Evolutionary conservation across 202 grass and related monocot genomes (phyloP), one percentile per base, ranked within the genome.

Genomic region (Brachypodium distachyon): DNA sequence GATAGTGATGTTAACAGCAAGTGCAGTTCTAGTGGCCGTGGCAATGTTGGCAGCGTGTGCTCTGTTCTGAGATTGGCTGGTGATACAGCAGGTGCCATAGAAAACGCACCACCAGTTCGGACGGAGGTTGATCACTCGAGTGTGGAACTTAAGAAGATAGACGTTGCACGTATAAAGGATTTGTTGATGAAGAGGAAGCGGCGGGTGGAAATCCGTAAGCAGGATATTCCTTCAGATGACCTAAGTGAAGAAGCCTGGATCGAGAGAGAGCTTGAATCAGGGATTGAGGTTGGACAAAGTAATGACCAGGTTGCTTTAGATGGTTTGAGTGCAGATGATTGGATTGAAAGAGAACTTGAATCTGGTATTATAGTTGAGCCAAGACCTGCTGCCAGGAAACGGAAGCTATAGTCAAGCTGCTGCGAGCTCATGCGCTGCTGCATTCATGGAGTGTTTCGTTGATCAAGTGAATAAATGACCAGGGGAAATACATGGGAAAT

Each of bases 261-360:
- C 57, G 84, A 90, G 79, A 90, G 59, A 76, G 91, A 88, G 53
- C 70, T 94, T 3, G 91, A 94, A 53, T 67, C 71, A 9, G 85
- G 87, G 49, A 90, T 94, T 51, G 56, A 85, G 72, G 53, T 57
- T 7, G 64, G 48, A 67, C 76, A 70, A 54, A 56, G 91, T 67
- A 29, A 17, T 40, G 42, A 70, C 9, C 5, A 8, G 32, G 32
- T 18, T 47, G 53, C 12, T 21, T 74, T 65, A 33, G 54, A 83
- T 67, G 79, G 57, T 12, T 79, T 49, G 33, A 85, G 85, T 67
- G 56, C 67, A 19, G 80, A 89, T 49, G 72, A 50, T 44, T 91
- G 80, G 85, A 91, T 91, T 12, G 85, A 89, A 80, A 95, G 77
- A 59, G 83, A 89, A 67, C 72, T 91, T 1, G 92, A 95, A 41